A percentile compares a stretch with the other conserved stretches of the same genome.
Conservation (phyloP, 2,329 filamentous ascomycete genomes). For the Penicillium oxalicum region DNA sequence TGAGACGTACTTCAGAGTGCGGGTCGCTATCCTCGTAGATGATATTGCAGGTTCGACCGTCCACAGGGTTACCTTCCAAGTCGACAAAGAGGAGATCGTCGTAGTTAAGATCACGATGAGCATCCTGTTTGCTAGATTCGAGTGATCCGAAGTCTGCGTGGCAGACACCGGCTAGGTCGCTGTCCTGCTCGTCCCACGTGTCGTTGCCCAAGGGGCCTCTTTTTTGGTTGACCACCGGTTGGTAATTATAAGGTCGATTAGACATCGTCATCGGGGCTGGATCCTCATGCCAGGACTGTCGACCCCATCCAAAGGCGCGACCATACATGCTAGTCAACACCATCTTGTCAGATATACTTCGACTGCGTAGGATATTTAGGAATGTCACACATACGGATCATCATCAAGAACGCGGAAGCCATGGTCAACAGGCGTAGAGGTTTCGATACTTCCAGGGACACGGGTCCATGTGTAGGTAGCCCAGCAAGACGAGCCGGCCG, state of each 20-base stretch:
- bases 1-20: neutral
- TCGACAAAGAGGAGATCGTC: conserved; percentile 6
- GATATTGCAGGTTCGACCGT: conserved; percentile 4
- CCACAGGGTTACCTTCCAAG: conserved; percentile 6
- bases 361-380: neutral
- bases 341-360: conserved; percentile 4
- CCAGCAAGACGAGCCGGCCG: neutral
- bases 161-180: conserved; percentile 4
- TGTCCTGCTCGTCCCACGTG: neutral
- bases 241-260: neutral
- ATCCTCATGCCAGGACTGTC: neutral
- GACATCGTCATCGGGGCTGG: neutral
- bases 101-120: conserved; percentile 3
- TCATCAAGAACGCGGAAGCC: conserved; percentile 5
- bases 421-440: neutral
- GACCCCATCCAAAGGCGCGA: conserved; percentile 1
- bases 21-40: conserved; percentile 5
- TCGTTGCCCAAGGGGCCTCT: neutral
- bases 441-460: no score
- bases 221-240: neutral
- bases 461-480: neutral
- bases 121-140: conserved; percentile 1
- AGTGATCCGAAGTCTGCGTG: conserved; percentile 4
- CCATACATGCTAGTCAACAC: conserved; percentile 4
- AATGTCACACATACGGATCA: conserved; percentile 4